These are phyloP conservation scores for Grosmannia huntii DNA, from an alignment of 2,329 filamentous ascomycete genomes.

Conservation along the genomic window DNA sequence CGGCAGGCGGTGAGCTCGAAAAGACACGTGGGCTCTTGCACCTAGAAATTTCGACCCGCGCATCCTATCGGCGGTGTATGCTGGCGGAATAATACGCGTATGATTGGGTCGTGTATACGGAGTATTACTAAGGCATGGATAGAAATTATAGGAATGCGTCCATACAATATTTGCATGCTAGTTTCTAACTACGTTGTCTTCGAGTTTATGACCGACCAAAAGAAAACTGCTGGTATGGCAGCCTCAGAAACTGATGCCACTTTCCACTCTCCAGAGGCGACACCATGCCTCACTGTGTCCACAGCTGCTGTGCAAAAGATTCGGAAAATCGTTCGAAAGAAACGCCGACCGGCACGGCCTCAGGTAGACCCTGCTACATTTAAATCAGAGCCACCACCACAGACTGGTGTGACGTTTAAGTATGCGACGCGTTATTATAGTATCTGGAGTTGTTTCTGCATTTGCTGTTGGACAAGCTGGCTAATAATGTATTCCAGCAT, in stretches of 20 bases:
- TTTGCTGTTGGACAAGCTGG: not conserved
- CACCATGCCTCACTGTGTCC: not conserved
- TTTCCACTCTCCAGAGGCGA: not conserved
- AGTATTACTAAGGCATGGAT: not conserved
- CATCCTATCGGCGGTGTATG: no score
- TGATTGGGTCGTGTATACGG: not conserved
- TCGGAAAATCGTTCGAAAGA: slow-evolving; percentile 87
- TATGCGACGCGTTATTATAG: not conserved
- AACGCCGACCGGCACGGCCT: slow-evolving; percentile 75
- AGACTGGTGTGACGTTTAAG: slow-evolving; percentile 93
- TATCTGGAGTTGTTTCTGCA: not conserved
- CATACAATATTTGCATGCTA: not conserved
- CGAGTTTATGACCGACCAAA: not conserved
- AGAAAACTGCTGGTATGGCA: not conserved
- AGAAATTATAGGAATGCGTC: not conserved
- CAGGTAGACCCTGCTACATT: slow-evolving; percentile 80
- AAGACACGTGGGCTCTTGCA: no score
- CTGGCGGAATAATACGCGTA: not conserved
- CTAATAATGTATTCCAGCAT: slow-evolving; percentile 54
- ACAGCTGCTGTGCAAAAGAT: slow-evolving; percentile 37
- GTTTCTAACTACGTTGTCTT: not conserved
- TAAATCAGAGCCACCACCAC: slow-evolving; percentile 73
- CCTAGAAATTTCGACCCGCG: no score
- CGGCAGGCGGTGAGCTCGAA: no score
- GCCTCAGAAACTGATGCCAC: not conserved